Base-by-base conservation (phyloP, 352 stramenopile species). In the Phytophthora meadii region DNA sequence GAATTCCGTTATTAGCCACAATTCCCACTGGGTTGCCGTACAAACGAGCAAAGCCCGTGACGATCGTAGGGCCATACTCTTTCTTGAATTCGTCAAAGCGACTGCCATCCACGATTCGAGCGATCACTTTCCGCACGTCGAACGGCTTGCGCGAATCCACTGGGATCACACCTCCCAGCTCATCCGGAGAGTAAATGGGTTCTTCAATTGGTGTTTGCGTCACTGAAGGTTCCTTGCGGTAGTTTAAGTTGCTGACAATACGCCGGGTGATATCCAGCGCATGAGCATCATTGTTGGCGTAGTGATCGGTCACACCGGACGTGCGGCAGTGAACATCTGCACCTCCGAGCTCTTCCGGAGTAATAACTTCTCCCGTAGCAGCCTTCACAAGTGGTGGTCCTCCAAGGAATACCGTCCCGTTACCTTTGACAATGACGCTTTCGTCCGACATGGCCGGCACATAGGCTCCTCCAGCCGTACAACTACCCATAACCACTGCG, bases 41-140 rank as follows among this genome's bases (percentile, higher is more conserved):
- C 50, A 99, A 77, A 44, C 92, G 90, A 3, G 89, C 97, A 80
- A 99, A 99, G 19, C 97, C 96, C 49, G 93, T 99, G 27, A 99
- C 96, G 17, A 99, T 92, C 1, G 97, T 99, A 36, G 94, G 96
- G 14, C 97, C 97, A 72, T 99, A 99, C 32, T 95, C 76, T 58
- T 94, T 79, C 77, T 99, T 99, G 84, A 99, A 99, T 81, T 99
- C 97, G 70, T 99, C 92, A 68, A 99, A 99, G 44, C 92, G 84
- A 75, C 82, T 97, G 34, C 96, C 97, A 73, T 99, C 97, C 22
- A 99, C 86, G 47, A 99, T 94, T 27, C 97, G 88, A 5, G 97
- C 96, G 55, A 99, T 94, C 30, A 99, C 90, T 44, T 98, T 94
- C 51, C 96, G 81, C 39, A 99, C 90, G 71, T 99, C 96, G 59